Evolutionary conservation across 164 flowering plant genomes (phyloP).

Genomic region (Tetrastigma voinierianum): DNA sequence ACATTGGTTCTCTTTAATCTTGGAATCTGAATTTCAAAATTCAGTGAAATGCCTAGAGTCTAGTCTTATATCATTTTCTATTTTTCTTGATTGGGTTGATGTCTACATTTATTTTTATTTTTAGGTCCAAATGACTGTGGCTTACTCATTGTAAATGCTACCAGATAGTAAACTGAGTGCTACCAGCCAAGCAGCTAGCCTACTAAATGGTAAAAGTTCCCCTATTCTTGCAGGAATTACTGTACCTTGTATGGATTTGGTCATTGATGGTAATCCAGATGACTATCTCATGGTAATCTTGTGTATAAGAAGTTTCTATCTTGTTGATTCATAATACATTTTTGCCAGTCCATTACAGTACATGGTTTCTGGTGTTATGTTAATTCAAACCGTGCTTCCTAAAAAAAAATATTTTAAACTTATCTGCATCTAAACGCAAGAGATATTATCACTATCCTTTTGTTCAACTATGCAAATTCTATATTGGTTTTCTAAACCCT

Average conservation of each 20-base stretch:
- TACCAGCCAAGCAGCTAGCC: not conserved
- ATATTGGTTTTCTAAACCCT: not conserved
- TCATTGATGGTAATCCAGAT: slow-evolving; percentile 83
- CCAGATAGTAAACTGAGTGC: no score
- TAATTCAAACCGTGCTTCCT: not conserved
- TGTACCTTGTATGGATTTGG: slow-evolving; percentile 97
- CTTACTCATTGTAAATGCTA: not conserved
- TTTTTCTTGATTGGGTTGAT: no score
- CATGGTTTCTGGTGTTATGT: not conserved
- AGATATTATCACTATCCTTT: no score
- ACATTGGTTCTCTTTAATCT: no score
- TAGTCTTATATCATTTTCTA: no score
- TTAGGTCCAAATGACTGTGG: not conserved
- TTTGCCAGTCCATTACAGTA: not conserved
- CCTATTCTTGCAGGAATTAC: slow-evolving; percentile 72
- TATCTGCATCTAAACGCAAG: no score
- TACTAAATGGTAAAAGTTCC: not conserved
- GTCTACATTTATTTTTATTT: no score
- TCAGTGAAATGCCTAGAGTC: no score
- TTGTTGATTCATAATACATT: not conserved
- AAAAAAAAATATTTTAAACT: no score
- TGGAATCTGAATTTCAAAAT: no score
- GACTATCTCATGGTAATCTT: slow-evolving; percentile 91
- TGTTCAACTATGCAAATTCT: not conserved
- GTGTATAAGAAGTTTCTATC: not conserved